A percentile compares a stretch with the other conserved stretches of the same genome.
These are phyloP conservation scores for Thoreauomyces humboldtii DNA, from an alignment of 192 early-diverging fungal genomes.

Conservation along the genomic window DNA sequence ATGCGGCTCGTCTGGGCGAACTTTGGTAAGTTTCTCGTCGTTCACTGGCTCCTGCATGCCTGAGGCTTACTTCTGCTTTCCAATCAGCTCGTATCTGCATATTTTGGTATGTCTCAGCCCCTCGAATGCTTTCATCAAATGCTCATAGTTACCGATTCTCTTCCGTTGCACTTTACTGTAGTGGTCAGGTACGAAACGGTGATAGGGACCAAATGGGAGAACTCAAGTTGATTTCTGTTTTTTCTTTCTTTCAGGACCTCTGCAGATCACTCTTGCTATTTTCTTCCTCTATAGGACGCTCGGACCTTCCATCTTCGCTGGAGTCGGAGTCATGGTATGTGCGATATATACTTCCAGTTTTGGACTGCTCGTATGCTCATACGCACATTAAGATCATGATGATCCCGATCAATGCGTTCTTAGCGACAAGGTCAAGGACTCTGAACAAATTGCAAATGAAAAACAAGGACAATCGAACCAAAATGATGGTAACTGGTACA, in stretches of 20 bases:
- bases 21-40: conserved; percentile 15
- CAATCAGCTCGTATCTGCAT: conserved; percentile 11
- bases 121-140: too few species aligned
- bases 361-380: neutral
- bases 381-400: conserved; percentile 47
- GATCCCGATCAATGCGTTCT: conserved; percentile 71
- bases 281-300: conserved; percentile 78
- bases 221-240: too few species aligned
- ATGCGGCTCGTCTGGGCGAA: conserved; percentile 34
- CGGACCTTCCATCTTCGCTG: conserved; percentile 79
- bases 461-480: conserved; percentile 75
- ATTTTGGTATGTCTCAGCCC: conserved; percentile 9
- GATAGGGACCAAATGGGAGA: too few species aligned
- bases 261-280: conserved; percentile 75
- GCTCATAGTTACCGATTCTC: too few species aligned
- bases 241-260: conserved; percentile 71
- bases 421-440: conserved; percentile 63
- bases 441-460: conserved; percentile 81
- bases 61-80: neutral
- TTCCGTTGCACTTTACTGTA: neutral
- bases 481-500: conserved; percentile 55
- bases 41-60: neutral
- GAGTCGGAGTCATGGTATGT: conserved; percentile 68
- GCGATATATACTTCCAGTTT: conserved; percentile 6
- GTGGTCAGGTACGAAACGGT: conserved; percentile 22